Conservation (phyloP, 225 moss, liverwort and hornwort species). For the Bryoerythrophyllum caledonicum region DNA sequence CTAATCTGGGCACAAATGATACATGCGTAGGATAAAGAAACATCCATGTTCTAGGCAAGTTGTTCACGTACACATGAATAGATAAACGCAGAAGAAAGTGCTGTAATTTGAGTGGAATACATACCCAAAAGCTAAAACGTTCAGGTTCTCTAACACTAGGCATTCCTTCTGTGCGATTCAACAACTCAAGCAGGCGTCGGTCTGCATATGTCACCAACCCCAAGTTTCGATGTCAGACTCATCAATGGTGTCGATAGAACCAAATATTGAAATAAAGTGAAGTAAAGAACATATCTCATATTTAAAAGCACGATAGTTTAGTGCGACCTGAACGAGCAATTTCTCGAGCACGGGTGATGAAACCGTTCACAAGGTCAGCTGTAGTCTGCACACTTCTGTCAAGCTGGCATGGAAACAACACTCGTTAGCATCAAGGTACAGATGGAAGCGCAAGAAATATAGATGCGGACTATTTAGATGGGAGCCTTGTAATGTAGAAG, state of each 20-base stretch:
- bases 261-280: background rate
- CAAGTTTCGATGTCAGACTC: background rate
- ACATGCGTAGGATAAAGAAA: background rate
- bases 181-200: conserved; percentile 49
- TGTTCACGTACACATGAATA: background rate
- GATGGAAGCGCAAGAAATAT: background rate
- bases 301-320: background rate
- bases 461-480: background rate
- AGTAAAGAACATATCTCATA: background rate
- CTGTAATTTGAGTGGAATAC: no score
- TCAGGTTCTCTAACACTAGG: conserved; percentile 67
- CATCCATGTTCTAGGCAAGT: background rate
- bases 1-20: background rate
- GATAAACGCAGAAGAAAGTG: background rate
- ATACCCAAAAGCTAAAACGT: conserved; percentile 93
- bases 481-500: conserved; percentile 18
- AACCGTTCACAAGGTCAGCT: conserved; percentile 41
- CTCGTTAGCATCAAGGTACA: conserved; percentile 12
- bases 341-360: conserved; percentile 53
- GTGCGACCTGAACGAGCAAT: conserved; percentile 45
- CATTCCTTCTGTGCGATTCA: conserved; percentile 62
- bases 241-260: background rate
- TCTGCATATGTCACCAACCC: conserved; percentile 37
- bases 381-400: conserved; percentile 37
- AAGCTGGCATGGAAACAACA: conserved; percentile 37